A percentile compares a stretch with the other conserved stretches of the same genome.
Evolutionary conservation across 202 grass and related monocot genomes (phyloP).

Genomic region (Carex arenaria): DNA sequence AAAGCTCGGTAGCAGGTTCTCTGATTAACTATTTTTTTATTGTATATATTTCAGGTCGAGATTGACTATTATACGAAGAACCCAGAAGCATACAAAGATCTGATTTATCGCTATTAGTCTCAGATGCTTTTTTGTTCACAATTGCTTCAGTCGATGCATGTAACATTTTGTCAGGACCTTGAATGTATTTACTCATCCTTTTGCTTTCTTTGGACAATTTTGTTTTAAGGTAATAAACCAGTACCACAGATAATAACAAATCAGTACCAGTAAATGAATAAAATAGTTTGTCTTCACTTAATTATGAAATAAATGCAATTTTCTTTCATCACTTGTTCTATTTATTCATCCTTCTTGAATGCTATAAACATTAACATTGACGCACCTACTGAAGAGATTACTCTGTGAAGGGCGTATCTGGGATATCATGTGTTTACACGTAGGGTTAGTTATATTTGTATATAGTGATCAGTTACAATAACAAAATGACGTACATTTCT

Average conservation of each 20-base stretch:
- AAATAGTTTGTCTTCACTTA: neutral
- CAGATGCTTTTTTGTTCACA: slow-evolving; percentile 11
- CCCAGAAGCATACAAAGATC: slow-evolving; percentile 45
- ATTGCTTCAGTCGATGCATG: slow-evolving; percentile 7
- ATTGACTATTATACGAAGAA: slow-evolving; percentile 71
- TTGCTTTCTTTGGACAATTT: neutral
- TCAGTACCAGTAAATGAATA: neutral
- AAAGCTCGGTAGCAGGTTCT: neutral
- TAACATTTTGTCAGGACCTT: slow-evolving; percentile 13
- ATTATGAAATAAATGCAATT: neutral
- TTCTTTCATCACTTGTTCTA: neutral
- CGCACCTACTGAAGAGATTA: neutral
- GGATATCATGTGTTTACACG: neutral
- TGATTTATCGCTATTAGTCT: slow-evolving; percentile 78
- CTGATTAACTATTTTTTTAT: neutral
- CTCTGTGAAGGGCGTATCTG: neutral
- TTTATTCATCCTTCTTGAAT: neutral
- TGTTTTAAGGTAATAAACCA: neutral
- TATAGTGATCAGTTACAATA: neutral
- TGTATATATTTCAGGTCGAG: slow-evolving; percentile 58
- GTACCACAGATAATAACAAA: neutral
- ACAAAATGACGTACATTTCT: neutral
- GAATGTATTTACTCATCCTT: neutral
- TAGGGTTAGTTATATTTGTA: neutral
- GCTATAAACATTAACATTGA: neutral